These are phyloP conservation scores for Euphrasia confusa DNA, from an alignment of 257 asterid genomes.

Conservation along the genomic window DNA sequence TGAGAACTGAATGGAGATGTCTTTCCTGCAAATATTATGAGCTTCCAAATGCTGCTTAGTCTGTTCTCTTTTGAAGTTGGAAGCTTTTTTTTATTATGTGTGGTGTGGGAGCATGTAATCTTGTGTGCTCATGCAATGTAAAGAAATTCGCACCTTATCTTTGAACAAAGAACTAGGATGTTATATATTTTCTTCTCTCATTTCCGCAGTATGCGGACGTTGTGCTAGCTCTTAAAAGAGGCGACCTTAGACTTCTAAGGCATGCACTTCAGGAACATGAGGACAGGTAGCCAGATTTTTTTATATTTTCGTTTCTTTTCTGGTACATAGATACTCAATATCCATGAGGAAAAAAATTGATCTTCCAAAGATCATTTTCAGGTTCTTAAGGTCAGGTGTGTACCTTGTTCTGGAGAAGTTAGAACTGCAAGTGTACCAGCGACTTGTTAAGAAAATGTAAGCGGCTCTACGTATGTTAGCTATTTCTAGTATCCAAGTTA, in stretches of 20 bases:
- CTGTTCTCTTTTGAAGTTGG: not conserved
- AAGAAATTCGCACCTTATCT: too few relatives aligned
- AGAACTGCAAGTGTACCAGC: constrained; percentile 95
- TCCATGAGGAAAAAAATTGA: not conserved
- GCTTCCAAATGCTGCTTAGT: not conserved
- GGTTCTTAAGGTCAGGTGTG: constrained; percentile 93
- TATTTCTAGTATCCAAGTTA: not conserved
- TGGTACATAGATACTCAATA: constrained; percentile 4
- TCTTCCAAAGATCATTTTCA: constrained; percentile 26
- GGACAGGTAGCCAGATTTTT: constrained; percentile 65
- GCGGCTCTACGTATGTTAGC: constrained; percentile 22
- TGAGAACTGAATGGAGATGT: constrained; percentile 8
- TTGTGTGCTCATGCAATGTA: too few relatives aligned
- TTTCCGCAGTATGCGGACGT: constrained; percentile 65
- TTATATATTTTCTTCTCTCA: not conserved
- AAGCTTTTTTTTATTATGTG: too few relatives aligned
- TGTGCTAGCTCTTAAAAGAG: constrained; percentile 82
- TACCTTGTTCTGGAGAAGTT: constrained; percentile 91
- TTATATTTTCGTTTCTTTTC: not conserved
- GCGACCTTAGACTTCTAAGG: constrained; percentile 89
- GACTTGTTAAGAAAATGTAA: constrained; percentile 86
- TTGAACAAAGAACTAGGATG: too few relatives aligned
- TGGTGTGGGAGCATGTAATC: too few relatives aligned
- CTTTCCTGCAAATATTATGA: not conserved
- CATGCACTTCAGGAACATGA: constrained; percentile 83